Conservation (phyloP, 495 filamentous ascomycete genomes). For the Wilcoxina mikolae region DNA sequence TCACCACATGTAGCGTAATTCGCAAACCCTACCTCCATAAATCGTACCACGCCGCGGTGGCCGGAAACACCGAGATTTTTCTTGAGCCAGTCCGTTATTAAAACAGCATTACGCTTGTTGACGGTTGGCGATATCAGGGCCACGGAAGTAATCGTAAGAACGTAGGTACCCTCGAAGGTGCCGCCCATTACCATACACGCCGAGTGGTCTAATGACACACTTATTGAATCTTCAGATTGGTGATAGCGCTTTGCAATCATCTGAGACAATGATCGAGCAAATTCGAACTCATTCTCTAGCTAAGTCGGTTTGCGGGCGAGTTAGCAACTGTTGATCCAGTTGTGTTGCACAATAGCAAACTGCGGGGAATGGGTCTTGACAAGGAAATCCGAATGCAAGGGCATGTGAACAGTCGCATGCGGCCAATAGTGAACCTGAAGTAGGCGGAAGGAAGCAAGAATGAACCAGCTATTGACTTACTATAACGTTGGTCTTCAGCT, state of each 20-base stretch:
- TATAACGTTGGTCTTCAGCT: constrained; percentile 71
- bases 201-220: constrained; percentile 59
- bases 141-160: constrained; percentile 61
- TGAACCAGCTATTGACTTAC: constrained; percentile 36
- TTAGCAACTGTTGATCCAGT: neutral
- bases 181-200: constrained; percentile 60
- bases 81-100: constrained; percentile 55
- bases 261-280: constrained; percentile 54
- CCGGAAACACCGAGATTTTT: constrained; percentile 49
- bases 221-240: constrained; percentile 52
- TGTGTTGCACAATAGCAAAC: neutral
- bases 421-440: neutral
- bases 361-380: constrained; percentile 16
- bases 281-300: constrained; percentile 52
- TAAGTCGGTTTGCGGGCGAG: constrained; percentile 22
- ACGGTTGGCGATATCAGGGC: constrained; percentile 54
- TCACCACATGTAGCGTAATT: constrained; percentile 24
- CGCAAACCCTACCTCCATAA: constrained; percentile 32
- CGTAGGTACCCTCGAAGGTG: constrained; percentile 63
- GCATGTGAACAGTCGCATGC: neutral
- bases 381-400: neutral
- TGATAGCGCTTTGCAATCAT: constrained; percentile 59
- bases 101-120: constrained; percentile 67
- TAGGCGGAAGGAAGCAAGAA: neutral
- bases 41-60: constrained; percentile 54